These are phyloP conservation scores for Jackrogersella multiformis DNA, from an alignment of 495 filamentous ascomycete genomes.

Conservation along the genomic window DNA sequence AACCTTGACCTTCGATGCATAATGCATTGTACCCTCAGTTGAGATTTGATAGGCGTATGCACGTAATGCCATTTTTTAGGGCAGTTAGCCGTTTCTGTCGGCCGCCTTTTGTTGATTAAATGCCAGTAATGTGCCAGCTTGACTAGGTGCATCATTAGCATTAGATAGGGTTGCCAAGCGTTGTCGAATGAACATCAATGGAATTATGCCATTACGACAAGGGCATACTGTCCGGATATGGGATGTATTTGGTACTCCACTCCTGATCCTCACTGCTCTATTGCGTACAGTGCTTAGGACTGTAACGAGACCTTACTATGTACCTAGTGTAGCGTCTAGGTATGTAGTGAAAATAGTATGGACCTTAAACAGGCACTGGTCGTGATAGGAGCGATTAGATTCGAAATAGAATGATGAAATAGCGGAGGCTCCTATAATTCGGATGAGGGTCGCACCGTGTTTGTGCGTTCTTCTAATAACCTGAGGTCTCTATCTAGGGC, in stretches of 20 bases:
- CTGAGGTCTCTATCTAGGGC: slow-evolving; percentile 4
- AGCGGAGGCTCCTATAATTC: slow-evolving; percentile 31
- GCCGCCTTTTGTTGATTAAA: slow-evolving; percentile 18
- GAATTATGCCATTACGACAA: slow-evolving; percentile 40
- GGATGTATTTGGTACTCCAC: slow-evolving; percentile 20
- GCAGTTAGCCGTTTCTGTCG: slow-evolving; percentile 32
- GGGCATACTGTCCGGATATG: slow-evolving; percentile 32
- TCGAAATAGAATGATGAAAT: slow-evolving; percentile 31
- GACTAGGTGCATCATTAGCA: slow-evolving; percentile 8
- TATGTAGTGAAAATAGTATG: slow-evolving; percentile 17
- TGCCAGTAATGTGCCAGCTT: slow-evolving; percentile 24
- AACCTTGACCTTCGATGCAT: slow-evolving; percentile 39
- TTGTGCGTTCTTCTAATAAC: slow-evolving; percentile 27
- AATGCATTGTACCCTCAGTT: slow-evolving; percentile 37
- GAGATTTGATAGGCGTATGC: slow-evolving; percentile 42
- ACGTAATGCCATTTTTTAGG: slow-evolving; percentile 40
- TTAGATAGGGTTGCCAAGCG: slow-evolving; percentile 22
- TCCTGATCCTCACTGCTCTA: slow-evolving; percentile 4
- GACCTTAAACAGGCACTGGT: slow-evolving; percentile 30
- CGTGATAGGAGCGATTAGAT: slow-evolving; percentile 24
- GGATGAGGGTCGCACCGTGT: slow-evolving; percentile 31
- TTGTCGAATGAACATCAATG: slow-evolving; percentile 38
- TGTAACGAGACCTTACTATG: no score
- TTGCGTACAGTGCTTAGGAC: not conserved
- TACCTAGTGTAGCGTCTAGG: slow-evolving; percentile 17